These are phyloP conservation scores for Solanum hybrid DNA, from an alignment of 305 asterid genomes.

Conservation along the genomic window DNA sequence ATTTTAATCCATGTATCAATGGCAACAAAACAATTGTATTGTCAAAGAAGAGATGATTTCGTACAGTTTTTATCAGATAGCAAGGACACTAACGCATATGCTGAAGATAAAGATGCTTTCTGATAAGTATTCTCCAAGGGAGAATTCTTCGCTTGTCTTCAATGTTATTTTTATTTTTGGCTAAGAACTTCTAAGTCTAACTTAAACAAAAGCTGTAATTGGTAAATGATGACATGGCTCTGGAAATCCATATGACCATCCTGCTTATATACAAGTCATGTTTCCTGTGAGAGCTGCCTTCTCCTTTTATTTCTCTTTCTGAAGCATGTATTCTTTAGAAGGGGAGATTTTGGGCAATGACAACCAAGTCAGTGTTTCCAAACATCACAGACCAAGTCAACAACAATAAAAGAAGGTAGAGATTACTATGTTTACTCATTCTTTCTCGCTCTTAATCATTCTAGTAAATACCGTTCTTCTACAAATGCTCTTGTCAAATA, in stretches of 20 bases:
- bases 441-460: background rate
- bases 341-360: background rate
- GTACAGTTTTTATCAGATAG: background rate
- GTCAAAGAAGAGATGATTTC: background rate
- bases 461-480: background rate
- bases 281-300: background rate
- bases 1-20: background rate
- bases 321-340: background rate
- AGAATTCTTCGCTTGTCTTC: background rate
- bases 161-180: background rate
- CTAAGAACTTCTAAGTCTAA: background rate
- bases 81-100: background rate
- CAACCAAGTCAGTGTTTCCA: background rate
- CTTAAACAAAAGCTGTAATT: background rate
- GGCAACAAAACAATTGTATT: background rate
- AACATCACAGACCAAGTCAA: background rate
- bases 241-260: conserved; percentile 2
- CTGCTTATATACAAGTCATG: background rate
- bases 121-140: background rate
- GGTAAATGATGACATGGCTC: background rate
- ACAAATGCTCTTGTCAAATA: background rate
- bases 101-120: background rate
- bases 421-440: background rate
- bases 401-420: background rate
- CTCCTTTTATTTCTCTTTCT: background rate